Evolutionary conservation across 2,329 filamentous ascomycete species (phyloP), one percentile per base, ranked within the genome.

Genomic region (Monosporascus ibericus): DNA sequence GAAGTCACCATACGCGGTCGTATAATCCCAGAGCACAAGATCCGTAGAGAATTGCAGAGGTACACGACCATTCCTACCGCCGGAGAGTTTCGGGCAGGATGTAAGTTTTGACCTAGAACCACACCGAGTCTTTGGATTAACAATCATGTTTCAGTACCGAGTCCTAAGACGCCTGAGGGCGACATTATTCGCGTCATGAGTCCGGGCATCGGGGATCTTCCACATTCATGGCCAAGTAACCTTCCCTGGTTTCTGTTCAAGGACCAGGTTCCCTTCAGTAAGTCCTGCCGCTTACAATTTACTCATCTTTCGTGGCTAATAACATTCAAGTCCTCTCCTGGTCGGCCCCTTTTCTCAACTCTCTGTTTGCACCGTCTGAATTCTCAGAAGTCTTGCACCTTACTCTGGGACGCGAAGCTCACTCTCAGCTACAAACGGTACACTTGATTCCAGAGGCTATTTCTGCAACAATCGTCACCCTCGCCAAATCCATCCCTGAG

Each of bases 221-320:
- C 47, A 2, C 6, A 8, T 17, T 1, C 17, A 49, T 55, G 53
- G 53, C 50, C 53, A 30, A 18, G n/a, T n/a, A 51, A n/a, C n/a
- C 53, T 55, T 4, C 53, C 53, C 15, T 55, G 48, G 48, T 44
- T 55, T 6, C 17, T 20, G n/a, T 55, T 55, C 20, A 42, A 20
- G 37, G 27, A 51, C 6, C 14, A 15, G n/a, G 18, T 51, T 15
- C n/a, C 6, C 2, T 17, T 48, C 6, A 25, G 53, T 53, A 44
- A 46, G 48, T 22, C 37, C 25, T 22, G 30, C 30, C 30, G 30
- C 30, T 34, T 34, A 34, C 30, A 1, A 5, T 14, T 34, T 5
- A 2, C 11, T 2, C 4, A 34, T 5, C 9, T 34, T 14, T 34
- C 9, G 30, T 14, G 30, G 30, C 30, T 34, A 34, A 34, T 14